A percentile compares a stretch with the other conserved stretches of the same genome.
Evolutionary conservation across 1,284 basidiomycete species (phyloP).

Genomic region (Cryptococcus deneoformans): DNA sequence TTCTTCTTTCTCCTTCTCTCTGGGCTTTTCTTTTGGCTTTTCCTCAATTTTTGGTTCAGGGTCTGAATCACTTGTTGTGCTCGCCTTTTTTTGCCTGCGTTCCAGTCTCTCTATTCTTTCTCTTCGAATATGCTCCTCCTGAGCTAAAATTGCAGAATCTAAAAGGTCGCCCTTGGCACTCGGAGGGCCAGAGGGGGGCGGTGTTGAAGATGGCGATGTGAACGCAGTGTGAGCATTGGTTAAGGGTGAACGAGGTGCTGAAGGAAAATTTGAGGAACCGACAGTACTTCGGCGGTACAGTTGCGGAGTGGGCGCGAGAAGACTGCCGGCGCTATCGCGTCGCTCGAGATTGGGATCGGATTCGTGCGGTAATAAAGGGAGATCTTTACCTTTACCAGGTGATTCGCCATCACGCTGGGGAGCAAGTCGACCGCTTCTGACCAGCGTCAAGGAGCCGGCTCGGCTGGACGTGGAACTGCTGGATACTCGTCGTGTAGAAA

Average conservation of each 20-base stretch:
- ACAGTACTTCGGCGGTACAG: constrained; percentile 35
- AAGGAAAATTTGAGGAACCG: constrained; percentile 17
- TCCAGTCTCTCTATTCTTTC: constrained; percentile 56
- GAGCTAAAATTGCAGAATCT: constrained; percentile 69
- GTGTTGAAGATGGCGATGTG: not conserved
- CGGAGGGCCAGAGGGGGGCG: constrained; percentile 28
- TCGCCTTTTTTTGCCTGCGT: constrained; percentile 59
- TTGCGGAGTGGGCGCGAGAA: not conserved
- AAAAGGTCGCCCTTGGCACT: constrained; percentile 44
- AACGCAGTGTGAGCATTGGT: constrained; percentile 32
- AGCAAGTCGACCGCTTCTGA: constrained; percentile 32
- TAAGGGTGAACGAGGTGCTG: constrained; percentile 28
- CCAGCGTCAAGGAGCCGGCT: constrained; percentile 39
- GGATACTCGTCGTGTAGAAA: constrained; percentile 14
- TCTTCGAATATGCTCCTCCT: constrained; percentile 72
- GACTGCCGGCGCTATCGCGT: constrained; percentile 8
- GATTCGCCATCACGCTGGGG: constrained; percentile 8
- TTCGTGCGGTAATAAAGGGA: constrained; percentile 7
- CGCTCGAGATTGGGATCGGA: constrained; percentile 3
- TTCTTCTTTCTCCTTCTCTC: constrained; percentile 21
- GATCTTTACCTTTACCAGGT: constrained; percentile 13
- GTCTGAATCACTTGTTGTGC: constrained; percentile 51
- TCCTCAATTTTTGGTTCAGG: constrained; percentile 43
- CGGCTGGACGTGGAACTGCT: constrained; percentile 32
- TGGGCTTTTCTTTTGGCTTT: constrained; percentile 24